Base-by-base conservation (phyloP, 2,329 filamentous ascomycete genomes). In the Calycina herbarum region DNA sequence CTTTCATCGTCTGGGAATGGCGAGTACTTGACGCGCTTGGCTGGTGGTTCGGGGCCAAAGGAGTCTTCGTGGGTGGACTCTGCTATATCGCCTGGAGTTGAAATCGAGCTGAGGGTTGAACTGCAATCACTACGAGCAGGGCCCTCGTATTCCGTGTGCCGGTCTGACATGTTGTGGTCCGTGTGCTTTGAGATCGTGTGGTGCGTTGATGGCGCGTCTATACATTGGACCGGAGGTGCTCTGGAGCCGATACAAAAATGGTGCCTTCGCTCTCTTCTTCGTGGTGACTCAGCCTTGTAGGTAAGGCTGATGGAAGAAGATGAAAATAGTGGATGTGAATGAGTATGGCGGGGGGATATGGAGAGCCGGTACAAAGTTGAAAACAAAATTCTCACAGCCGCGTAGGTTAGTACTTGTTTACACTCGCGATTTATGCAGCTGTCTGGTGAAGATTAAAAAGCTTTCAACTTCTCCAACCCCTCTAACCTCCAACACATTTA, bases 1-100 rank as follows among this genome's bases (percentile, higher is more conserved):
- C 20, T 13, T 13, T 27, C 48, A 10, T 54, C n/a, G 8, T 54
- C 20, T 27, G 48, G 20, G 20, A 54, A 54, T 1, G 48, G n/a
- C 20, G 48, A 54, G 48, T 54, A 54, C 48, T 54, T 54, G 48
- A 54, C 8, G 48, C 48, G 48, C 5, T 54, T 54, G 10, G 48
- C 20, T 10, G 48, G 48, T 4, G 20, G 48, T 13, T 54, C 48
- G 1, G n/a, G 48, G 11, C 10, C 8, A 13, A 27, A 27, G 2
- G 20, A 15, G 13, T 27, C 48, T 54, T 10, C 11, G 4, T 54
- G 48, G 3, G 10, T 13, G 3, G 20, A 5, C 3, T 54, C 48
- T 11, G 3, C 20, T 24, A 13, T 13, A 11, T 54, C 48, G 4
- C 20, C 13, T 27, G 20, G n/a, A 2, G 48, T 10, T 5, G 48